phyloP scores from a whole-genome alignment of 106 monocot genomes.

The Xerophyta viscosa region DNA sequence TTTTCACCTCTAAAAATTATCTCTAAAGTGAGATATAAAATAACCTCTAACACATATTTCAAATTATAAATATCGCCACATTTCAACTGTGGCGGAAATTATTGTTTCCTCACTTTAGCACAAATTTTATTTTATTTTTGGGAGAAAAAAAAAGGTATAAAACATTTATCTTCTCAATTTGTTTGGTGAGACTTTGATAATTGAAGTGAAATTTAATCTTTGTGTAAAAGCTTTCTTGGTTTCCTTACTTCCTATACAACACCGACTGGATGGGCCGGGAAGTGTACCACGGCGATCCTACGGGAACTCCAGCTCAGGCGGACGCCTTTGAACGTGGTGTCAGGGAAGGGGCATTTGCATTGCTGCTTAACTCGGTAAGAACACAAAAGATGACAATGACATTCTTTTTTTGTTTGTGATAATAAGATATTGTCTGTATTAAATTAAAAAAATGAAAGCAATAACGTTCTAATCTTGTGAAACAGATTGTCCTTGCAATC shows the following conservation, averaged over 20 bases:
- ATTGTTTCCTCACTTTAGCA: neutral
- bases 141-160: too few species aligned
- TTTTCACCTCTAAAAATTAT: too few species aligned
- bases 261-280: slow-evolving; percentile 99
- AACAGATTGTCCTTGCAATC: slow-evolving; percentile 70
- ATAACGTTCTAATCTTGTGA: neutral
- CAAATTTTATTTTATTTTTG: too few species aligned
- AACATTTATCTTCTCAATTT: too few species aligned
- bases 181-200: too few species aligned
- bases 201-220: too few species aligned
- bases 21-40: too few species aligned
- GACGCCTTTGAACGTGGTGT: slow-evolving; percentile 62
- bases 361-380: slow-evolving; percentile 89
- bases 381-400: too few species aligned
- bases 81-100: neutral
- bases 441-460: neutral
- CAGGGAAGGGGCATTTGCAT: slow-evolving; percentile 79
- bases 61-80: neutral
- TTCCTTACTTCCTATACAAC: slow-evolving; percentile 89
- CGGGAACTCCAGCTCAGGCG: slow-evolving; percentile 34
- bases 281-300: slow-evolving; percentile 80
- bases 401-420: too few species aligned
- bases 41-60: neutral
- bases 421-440: too few species aligned
- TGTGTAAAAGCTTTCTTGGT: slow-evolving; percentile 99